A percentile compares a stretch with the other conserved stretches of the same genome.
phyloP scores from a whole-genome alignment of 305 asterid species.

The Fraxinus sp. region DNA sequence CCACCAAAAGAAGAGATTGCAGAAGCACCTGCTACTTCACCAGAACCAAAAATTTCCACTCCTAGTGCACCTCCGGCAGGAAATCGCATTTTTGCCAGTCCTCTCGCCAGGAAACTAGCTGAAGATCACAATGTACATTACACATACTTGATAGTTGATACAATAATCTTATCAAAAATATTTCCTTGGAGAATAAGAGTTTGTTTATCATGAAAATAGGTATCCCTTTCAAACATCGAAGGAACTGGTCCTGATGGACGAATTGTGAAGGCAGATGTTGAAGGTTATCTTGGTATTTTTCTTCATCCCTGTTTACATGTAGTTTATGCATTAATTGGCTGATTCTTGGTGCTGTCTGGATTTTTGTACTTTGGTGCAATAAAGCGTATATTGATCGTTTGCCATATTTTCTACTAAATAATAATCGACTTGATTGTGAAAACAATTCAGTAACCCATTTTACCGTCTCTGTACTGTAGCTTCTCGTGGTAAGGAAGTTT shows the following conservation, averaged over 20 bases:
- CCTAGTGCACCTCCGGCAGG: slow-evolving; percentile 58
- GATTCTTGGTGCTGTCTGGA: slow-evolving; percentile 6
- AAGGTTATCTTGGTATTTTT: slow-evolving; percentile 77
- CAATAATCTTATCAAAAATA: background rate
- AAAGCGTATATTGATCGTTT: background rate
- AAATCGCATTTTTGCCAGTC: slow-evolving; percentile 91
- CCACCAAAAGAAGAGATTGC: slow-evolving; percentile 62
- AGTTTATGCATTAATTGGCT: slow-evolving; percentile 4
- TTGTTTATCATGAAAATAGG: slow-evolving; percentile 37
- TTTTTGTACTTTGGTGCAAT: background rate
- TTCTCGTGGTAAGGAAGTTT: slow-evolving; percentile 65
- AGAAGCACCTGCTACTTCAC: slow-evolving; percentile 48
- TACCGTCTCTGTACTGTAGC: slow-evolving; percentile 47
- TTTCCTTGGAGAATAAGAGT: background rate
- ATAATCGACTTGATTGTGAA: slow-evolving; percentile 13
- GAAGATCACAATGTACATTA: slow-evolving; percentile 71
- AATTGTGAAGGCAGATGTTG: slow-evolving; percentile 91
- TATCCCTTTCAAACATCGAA: slow-evolving; percentile 68
- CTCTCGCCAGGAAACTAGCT: slow-evolving; percentile 86
- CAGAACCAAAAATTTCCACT: slow-evolving; percentile 60
- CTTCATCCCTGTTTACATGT: slow-evolving; percentile 5
- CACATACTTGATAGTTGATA: background rate
- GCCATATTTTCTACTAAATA: background rate
- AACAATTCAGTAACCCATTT: slow-evolving; percentile 10
- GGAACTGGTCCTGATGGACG: slow-evolving; percentile 97